Conservation (phyloP, 352 stramenopile species). For the Hyaloperonospora brassicae region DNA sequence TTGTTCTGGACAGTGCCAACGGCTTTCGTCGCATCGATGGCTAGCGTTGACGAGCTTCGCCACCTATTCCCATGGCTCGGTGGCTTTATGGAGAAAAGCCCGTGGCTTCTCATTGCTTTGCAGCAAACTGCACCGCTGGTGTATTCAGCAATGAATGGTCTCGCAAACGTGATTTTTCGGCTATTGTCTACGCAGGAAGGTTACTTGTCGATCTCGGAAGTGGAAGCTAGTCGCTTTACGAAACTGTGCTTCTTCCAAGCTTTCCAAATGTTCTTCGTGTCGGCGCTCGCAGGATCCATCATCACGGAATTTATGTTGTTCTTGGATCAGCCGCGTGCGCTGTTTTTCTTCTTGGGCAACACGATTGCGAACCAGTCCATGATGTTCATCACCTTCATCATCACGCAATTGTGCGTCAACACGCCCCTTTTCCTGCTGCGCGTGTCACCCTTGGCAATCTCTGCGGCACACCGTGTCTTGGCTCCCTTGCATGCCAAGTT, state of each 20-base stretch:
- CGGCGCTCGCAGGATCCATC: constrained; percentile 54
- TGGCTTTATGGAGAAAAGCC: constrained; percentile 33
- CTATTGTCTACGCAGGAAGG: constrained; percentile 55
- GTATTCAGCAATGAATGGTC: constrained; percentile 58
- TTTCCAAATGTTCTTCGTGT: constrained; percentile 81
- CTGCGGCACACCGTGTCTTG: constrained; percentile 34
- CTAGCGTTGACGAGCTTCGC: constrained; percentile 54
- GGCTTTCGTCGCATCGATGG: constrained; percentile 67
- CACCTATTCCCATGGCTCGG: constrained; percentile 44
- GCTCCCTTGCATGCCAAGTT: constrained; percentile 48
- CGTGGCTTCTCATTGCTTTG: constrained; percentile 43
- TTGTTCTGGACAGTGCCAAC: constrained; percentile 77
- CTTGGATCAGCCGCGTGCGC: constrained; percentile 51
- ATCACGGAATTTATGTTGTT: constrained; percentile 50
- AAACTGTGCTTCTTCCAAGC: constrained; percentile 76
- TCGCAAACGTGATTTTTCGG: constrained; percentile 62
- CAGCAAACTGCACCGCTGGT: constrained; percentile 60
- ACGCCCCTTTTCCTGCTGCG: constrained; percentile 57
- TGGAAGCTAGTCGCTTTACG: constrained; percentile 60
- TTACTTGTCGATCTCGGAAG: constrained; percentile 54
- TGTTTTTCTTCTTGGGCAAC: constrained; percentile 63
- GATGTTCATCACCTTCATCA: constrained; percentile 75
- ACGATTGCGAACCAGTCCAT: constrained; percentile 70
- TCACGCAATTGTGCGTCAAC: constrained; percentile 59
- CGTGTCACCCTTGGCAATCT: constrained; percentile 39